A percentile compares a stretch with the other conserved stretches of the same genome.
phyloP scores from a whole-genome alignment of 2,329 filamentous ascomycete species.

The Ascochyta lentis region DNA sequence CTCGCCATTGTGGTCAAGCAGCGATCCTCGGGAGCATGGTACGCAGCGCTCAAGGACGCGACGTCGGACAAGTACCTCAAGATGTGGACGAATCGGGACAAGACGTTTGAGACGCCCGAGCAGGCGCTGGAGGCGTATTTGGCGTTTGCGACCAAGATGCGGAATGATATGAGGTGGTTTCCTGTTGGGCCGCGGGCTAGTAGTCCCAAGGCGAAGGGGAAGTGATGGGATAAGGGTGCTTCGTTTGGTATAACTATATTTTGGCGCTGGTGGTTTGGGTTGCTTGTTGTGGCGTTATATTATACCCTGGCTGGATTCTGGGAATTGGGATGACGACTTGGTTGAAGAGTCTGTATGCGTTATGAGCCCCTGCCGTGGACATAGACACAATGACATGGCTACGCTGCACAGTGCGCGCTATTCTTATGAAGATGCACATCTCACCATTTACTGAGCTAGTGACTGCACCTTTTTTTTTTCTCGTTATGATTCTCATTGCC shows the following conservation, averaged over 20 bases:
- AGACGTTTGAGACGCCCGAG: conserved; percentile 29
- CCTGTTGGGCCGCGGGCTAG: conserved; percentile 20
- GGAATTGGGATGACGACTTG: not conserved
- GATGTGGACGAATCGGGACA: conserved; percentile 40
- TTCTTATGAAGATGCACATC: not conserved
- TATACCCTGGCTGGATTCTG: conserved; percentile 14
- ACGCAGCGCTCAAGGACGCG: conserved; percentile 35
- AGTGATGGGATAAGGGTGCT: not conserved
- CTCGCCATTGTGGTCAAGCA: conserved; percentile 32
- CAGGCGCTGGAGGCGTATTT: conserved; percentile 36
- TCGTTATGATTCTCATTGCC: too few relatives aligned
- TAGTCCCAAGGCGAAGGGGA: conserved; percentile 9
- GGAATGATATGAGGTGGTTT: conserved; percentile 31
- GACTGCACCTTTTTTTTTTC: not conserved
- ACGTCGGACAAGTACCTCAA: conserved; percentile 38
- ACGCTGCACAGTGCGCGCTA: too few relatives aligned
- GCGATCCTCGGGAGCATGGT: conserved; percentile 31
- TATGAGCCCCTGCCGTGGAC: too few relatives aligned
- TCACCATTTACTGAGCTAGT: not conserved
- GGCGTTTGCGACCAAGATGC: conserved; percentile 35
- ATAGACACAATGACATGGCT: not conserved
- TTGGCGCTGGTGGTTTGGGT: too few relatives aligned
- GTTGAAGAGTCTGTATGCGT: not conserved
- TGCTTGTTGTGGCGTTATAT: conserved; percentile 7
- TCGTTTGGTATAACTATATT: too few relatives aligned